These are phyloP conservation scores for Geotrichum carabidarum DNA, from an alignment of 1,139 yeast species.

Conservation along the genomic window DNA sequence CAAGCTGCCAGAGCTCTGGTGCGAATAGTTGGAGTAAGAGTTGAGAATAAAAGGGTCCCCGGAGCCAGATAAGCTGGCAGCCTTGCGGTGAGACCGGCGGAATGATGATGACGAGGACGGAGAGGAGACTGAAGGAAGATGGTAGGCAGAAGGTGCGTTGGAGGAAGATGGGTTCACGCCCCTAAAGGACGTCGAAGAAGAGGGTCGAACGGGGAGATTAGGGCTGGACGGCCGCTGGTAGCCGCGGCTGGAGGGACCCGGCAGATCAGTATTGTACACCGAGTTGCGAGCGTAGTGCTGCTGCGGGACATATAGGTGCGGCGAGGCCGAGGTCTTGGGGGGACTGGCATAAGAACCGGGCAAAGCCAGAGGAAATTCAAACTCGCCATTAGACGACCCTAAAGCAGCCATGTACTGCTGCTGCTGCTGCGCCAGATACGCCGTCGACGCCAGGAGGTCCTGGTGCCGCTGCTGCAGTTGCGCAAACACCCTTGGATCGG, in stretches of 20 bases:
- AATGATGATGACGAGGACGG: constrained; percentile 18
- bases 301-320: constrained; percentile 9
- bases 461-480: constrained; percentile 37
- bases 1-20: not conserved
- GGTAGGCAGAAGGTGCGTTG: not conserved
- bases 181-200: constrained; percentile 25
- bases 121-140: not conserved
- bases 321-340: not conserved
- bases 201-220: constrained; percentile 27
- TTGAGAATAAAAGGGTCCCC: not conserved
- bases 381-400: constrained; percentile 24
- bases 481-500: constrained; percentile 26
- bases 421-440: constrained; percentile 35
- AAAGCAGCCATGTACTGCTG: constrained; percentile 34
- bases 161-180: not conserved
- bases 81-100: constrained; percentile 31
- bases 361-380: constrained; percentile 14
- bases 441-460: constrained; percentile 34
- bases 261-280: not conserved
- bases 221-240: constrained; percentile 26
- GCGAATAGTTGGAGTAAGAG: constrained; percentile 3
- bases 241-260: not conserved
- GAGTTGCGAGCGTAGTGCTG: constrained; percentile 4
- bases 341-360: constrained; percentile 7
- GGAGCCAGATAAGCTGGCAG: constrained; percentile 27